phyloP scores from a whole-genome alignment of 441 rosid species.

The Eutrema salsugineum region DNA sequence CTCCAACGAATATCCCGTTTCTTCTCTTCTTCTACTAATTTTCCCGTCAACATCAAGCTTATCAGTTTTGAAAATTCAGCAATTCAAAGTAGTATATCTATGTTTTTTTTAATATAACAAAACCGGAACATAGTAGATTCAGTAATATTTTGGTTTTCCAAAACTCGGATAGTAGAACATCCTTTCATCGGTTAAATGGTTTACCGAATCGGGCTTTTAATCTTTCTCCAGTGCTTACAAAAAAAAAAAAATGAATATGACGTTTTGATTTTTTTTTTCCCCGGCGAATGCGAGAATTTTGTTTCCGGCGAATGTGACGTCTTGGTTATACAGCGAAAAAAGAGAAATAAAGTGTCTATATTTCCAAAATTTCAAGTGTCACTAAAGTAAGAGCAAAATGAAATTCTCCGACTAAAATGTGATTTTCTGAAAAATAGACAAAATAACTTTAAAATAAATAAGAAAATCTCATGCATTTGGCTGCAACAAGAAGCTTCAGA shows the following conservation, averaged over 20 bases:
- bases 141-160: too few relatives aligned
- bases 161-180: neutral
- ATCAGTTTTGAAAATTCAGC: neutral
- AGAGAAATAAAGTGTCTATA: neutral
- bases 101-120: too few relatives aligned
- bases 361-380: conserved; percentile 10
- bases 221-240: neutral
- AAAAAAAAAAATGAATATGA: neutral
- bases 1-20: conserved; percentile 1
- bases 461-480: neutral
- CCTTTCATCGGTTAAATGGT: neutral
- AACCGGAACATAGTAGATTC: too few relatives aligned
- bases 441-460: neutral
- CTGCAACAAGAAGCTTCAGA: neutral
- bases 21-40: neutral
- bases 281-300: neutral
- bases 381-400: neutral
- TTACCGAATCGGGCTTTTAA: neutral
- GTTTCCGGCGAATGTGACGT: neutral
- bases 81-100: neutral
- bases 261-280: neutral
- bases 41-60: neutral
- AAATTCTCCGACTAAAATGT: conserved; percentile 12
- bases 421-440: conserved; percentile 6
- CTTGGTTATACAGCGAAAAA: neutral